phyloP scores from a whole-genome alignment of 345 rosid genomes.

The Brassica nigra region DNA sequence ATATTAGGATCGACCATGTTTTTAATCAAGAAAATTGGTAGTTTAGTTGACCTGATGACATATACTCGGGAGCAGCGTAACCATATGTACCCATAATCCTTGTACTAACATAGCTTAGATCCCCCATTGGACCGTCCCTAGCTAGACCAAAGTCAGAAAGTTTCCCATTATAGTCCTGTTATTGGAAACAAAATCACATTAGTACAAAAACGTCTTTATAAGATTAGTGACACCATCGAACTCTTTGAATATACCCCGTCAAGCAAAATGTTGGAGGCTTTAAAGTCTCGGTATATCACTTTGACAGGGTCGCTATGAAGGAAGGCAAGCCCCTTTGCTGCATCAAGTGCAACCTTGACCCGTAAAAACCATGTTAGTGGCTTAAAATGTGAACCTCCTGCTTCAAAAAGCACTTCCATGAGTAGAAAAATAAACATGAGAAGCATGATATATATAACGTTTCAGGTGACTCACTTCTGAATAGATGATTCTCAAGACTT shows the following conservation, averaged over 20 bases:
- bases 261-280: conserved; percentile 82
- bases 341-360: conserved; percentile 83
- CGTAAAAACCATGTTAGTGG: conserved; percentile 93
- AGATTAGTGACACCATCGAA: background rate
- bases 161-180: conserved; percentile 72
- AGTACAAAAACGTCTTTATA: background rate
- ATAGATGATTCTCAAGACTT: conserved; percentile 93
- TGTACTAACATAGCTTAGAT: conserved; percentile 81
- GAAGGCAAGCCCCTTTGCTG: conserved; percentile 94
- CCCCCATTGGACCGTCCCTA: conserved; percentile 90
- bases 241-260: conserved; percentile 52
- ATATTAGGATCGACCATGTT: background rate
- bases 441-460: no score
- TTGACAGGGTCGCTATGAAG: conserved; percentile 80
- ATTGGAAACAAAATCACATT: conserved; percentile 16
- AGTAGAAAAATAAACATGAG: background rate
- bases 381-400: conserved; percentile 77
- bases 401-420: conserved; percentile 20
- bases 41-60: conserved; percentile 62
- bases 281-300: conserved; percentile 92
- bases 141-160: conserved; percentile 96
- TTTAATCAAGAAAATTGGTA: background rate
- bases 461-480: conserved; percentile 63
- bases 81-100: conserved; percentile 95
- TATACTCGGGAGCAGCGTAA: conserved; percentile 45